Evolutionary conservation across 306 rosid genomes (phyloP), one percentile per base, ranked within the genome.

Genomic region (Delonix regia): DNA sequence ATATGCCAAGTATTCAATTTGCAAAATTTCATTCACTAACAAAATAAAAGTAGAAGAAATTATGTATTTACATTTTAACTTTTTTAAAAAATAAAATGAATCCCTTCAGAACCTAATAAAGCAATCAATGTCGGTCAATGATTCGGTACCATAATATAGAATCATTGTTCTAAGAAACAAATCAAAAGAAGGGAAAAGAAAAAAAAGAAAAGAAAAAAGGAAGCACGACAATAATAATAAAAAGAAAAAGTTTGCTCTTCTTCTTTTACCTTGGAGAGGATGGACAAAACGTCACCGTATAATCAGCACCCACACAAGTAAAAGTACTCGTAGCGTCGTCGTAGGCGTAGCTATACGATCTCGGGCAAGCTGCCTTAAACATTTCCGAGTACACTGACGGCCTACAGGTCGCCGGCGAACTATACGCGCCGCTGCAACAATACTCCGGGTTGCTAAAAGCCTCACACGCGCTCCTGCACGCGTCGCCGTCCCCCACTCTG

Each of bases 381-480:
- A 92, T 89, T 71, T 89, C 87, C 27, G 99, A 92, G 80, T 94
- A 94, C 13, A 69, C 70, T 7, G 99, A 89, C 16, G 98, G 92
- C 62, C 81, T 83, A 47, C 98, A 94, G 0, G 91, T 86, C 0
- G 72, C 80, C 52, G 98, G 98, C 25, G 98, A 76, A 2, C 78
- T 83, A 70, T 84, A 90, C 85, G 86, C 90, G 73, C 97, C 97
- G 16, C 80, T 86, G 80, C 97, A 95, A 28, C 99, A 95, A 56
- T 95, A 95, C 83, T 95, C 97, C 0, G 97, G 91, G 24, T 83
- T 95, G 5, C 91, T 97, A 78, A 95, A 95, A 41, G 99, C 99
- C 82, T 88, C 97, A 22, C 99, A 95, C 83, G 98, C 99, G 87
- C 99, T 95, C 84, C 83, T 95, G 33, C 99, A 95, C 87, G 98